Conservation (phyloP, 768 basidiomycete genomes). For the Xerocomus potaroensis region DNA sequence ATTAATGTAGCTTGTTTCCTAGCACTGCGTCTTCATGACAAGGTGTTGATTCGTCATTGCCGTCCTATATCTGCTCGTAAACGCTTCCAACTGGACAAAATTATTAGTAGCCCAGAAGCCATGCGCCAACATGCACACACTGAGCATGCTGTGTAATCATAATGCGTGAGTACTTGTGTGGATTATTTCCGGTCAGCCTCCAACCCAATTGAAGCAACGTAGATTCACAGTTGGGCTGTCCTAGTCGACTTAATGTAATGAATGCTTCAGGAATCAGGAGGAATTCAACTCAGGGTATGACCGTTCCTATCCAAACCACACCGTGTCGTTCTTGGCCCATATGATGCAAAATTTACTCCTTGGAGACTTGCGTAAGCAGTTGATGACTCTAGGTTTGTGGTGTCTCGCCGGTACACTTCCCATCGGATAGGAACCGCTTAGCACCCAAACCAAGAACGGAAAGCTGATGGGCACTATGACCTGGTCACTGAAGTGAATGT, state of each 20-base stretch:
- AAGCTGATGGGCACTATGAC: constrained; percentile 44
- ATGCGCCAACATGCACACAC: constrained; percentile 43
- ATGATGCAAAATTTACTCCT: constrained; percentile 39
- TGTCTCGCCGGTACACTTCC: constrained; percentile 41
- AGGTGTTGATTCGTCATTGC: constrained; percentile 77
- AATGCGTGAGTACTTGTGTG: not conserved
- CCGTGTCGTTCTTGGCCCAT: constrained; percentile 16
- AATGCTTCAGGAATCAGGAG: no score
- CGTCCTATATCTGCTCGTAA: constrained; percentile 77
- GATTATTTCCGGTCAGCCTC: no score
- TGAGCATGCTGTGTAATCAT: constrained; percentile 1
- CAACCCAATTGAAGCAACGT: no score
- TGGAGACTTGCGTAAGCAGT: constrained; percentile 34
- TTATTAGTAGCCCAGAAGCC: constrained; percentile 65
- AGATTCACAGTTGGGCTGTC: no score
- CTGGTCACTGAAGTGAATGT: no score
- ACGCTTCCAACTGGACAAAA: constrained; percentile 64
- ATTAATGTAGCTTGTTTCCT: constrained; percentile 11
- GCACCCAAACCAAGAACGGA: constrained; percentile 51
- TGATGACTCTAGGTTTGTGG: constrained; percentile 38
- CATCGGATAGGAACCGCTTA: constrained; percentile 40
- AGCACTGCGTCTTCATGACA: constrained; percentile 67
- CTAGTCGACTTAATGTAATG: no score
- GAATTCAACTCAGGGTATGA: constrained; percentile 1
- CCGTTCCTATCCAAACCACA: not conserved